Base-by-base conservation (phyloP, 148 eudicot species). In the Pouteria glomerata region DNA sequence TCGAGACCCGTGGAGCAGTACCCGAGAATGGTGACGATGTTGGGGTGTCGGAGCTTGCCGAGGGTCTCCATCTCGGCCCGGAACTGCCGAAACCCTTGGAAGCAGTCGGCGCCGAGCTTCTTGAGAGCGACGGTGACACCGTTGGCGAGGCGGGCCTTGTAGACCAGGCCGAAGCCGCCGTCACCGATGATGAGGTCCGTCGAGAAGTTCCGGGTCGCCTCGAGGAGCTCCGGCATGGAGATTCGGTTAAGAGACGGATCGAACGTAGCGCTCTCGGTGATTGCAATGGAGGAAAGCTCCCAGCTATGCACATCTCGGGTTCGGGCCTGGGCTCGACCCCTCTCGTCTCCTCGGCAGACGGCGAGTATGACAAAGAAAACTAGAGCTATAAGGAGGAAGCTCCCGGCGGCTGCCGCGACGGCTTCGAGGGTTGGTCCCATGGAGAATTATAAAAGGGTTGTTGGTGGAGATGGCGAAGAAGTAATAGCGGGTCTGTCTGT, bases 11-110 rank as follows among this genome's bases (percentile, higher is more conserved):
- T 79, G 0, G 80, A 79, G 61, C 90, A 93, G 63, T 77, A 90
- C 41, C 97, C 98, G 18, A 90, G 87, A 8, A 93, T 84, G 50
- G 78, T 82, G 15, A 89, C 91, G 2, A 90, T 87, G 67, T 93
- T 90, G 6, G 56, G 73, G 76, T 93, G 98, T 0, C 78, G 78
- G 51, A 90, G 79, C 72, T 79, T 83, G 4, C 92, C 83, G 0
- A 93, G 83, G 3, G 95, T 89, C 48, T 93, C 97, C 88, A 87
- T 89, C 72, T 93, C 97, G 16, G 97, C 98, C 21, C 80, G 81
- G 47, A 93, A 93, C 57, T 93, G 95, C 0, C 97, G 80, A 19
- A 82, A 57, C 61, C 98, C 98, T 62, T 90, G 98, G 55, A 90
- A 93, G 24, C 92, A 95, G 66, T 93, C 96, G 27, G 77, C 80